Evolutionary conservation across 2,329 filamentous ascomycete genomes (phyloP), one percentile per base, ranked within the genome.

Genomic region (Aspergillus uvarum): DNA sequence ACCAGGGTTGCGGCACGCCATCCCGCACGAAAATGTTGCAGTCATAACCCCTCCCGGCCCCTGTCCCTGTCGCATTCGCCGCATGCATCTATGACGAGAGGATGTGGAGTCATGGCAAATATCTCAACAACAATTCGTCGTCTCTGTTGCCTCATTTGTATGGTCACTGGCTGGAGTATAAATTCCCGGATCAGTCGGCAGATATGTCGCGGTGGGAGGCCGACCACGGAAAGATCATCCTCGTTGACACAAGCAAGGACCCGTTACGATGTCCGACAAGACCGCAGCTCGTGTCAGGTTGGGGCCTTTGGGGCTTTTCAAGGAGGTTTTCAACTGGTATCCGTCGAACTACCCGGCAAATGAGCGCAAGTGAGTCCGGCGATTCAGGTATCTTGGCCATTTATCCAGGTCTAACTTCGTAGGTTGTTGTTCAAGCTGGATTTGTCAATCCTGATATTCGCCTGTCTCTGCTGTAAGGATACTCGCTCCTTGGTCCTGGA

Each of bases 241-340:
- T 35, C 12, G 32, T 5, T 12, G 11, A 19, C 19, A 8, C 24
- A 55, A 44, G 44, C 53, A 35, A 16, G 24, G 5, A 29, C 38
- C 59, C 50, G 42, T 35, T 32, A 32, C 24, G 19, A 69, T 68
- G 68, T 66, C 64, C 24, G 63, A 60, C 3, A 51, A 14, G 11
- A 59, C 63, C 32, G 26, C 48, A 2, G 63, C 54, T 22, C 10
- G 31, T 4, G 48, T 29, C n/a, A 61, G 49, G 42, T 54, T 63
- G 22, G 59, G 59, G 29, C 57, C 59, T 14, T 59, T 64, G 52
- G 65, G 59, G 5, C 48, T 70, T 1, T n/a, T 72, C 14, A 73
- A 72, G 26, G 71, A 73, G 48, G 58, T 74, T 1, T 72, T 74
- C 54, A 73, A 72, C 47, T 74, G 72, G 71, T 74, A 74, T 57